These are phyloP conservation scores for Colletotrichum incanum DNA, from an alignment of 2,329 filamentous ascomycete genomes.

Conservation along the genomic window DNA sequence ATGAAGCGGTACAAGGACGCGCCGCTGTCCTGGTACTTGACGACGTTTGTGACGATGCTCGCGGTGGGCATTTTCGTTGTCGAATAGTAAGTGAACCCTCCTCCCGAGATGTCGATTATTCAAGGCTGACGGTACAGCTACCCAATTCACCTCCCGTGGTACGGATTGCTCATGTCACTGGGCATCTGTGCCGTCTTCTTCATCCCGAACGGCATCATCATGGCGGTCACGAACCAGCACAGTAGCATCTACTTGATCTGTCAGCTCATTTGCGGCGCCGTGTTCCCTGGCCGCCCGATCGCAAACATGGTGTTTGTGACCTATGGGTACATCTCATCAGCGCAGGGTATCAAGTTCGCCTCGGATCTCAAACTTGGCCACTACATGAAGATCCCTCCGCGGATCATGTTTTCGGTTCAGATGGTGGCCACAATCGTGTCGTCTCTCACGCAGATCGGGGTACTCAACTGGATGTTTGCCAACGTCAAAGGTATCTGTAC, in stretches of 20 bases:
- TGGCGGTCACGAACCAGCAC: constrained; percentile 93
- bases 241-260: constrained; percentile 90
- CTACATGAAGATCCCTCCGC: constrained; percentile 89
- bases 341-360: constrained; percentile 91
- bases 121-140: constrained; percentile 66
- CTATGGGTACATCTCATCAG: constrained; percentile 90
- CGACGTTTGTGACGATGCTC: constrained; percentile 83
- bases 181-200: constrained; percentile 86
- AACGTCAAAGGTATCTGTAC: constrained; percentile 86
- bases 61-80: constrained; percentile 87
- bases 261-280: constrained; percentile 85
- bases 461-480: constrained; percentile 91
- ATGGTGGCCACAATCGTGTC: constrained; percentile 83
- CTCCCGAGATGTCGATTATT: constrained; percentile 8
- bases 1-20: constrained; percentile 89
- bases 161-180: constrained; percentile 85
- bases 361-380: constrained; percentile 90
- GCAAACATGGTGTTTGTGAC: constrained; percentile 96
- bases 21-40: constrained; percentile 84
- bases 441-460: constrained; percentile 84
- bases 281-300: constrained; percentile 88
- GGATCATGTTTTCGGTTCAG: constrained; percentile 85
- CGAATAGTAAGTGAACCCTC: constrained; percentile 75
- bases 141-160: constrained; percentile 88
- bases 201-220: constrained; percentile 92